Conservation (phyloP, 1,284 basidiomycete genomes). For the Erythrobasidium hasegawianum region DNA sequence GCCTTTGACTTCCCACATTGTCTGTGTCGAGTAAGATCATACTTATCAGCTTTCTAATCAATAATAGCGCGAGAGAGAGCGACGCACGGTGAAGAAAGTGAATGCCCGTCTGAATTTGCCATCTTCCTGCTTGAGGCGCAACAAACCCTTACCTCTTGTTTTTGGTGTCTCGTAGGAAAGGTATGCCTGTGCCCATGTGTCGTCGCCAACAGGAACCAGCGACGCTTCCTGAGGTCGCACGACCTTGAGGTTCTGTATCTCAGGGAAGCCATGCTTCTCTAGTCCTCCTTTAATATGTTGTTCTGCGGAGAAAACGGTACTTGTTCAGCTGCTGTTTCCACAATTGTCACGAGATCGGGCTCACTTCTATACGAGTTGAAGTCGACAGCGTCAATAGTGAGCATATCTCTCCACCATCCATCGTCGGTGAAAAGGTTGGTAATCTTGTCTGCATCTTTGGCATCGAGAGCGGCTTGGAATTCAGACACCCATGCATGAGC, state of each 20-base stretch:
- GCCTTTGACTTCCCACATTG: constrained; percentile 42
- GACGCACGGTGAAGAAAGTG: constrained; percentile 42
- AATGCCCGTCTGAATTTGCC: constrained; percentile 41
- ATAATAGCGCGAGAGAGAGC: too few relatives aligned
- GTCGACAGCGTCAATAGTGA: constrained; percentile 36
- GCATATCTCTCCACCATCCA: constrained; percentile 44
- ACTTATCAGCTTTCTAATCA: too few relatives aligned
- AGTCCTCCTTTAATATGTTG: constrained; percentile 34
- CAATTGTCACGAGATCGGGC: neutral
- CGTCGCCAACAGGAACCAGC: constrained; percentile 36
- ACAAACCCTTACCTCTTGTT: constrained; percentile 40
- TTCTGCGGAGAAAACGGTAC: too few relatives aligned
- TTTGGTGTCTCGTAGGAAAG: constrained; percentile 41
- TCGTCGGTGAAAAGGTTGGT: constrained; percentile 38
- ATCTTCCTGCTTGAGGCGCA: constrained; percentile 40
- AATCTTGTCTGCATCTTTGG: constrained; percentile 48
- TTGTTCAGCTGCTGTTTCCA: too few relatives aligned
- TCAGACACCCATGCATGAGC: constrained; percentile 55
- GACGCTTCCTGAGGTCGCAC: constrained; percentile 32
- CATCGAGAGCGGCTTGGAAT: constrained; percentile 51
- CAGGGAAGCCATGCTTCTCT: constrained; percentile 39
- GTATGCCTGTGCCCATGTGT: constrained; percentile 42
- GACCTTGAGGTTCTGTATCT: constrained; percentile 36
- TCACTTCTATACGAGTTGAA: constrained; percentile 40
- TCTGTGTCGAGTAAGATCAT: neutral